Percentiles rank a stretch among this genome's conserved stretches.
Evolutionary conservation across 306 rosid genomes (phyloP).

Genomic region (Cyamopsis tetragonoloba): DNA sequence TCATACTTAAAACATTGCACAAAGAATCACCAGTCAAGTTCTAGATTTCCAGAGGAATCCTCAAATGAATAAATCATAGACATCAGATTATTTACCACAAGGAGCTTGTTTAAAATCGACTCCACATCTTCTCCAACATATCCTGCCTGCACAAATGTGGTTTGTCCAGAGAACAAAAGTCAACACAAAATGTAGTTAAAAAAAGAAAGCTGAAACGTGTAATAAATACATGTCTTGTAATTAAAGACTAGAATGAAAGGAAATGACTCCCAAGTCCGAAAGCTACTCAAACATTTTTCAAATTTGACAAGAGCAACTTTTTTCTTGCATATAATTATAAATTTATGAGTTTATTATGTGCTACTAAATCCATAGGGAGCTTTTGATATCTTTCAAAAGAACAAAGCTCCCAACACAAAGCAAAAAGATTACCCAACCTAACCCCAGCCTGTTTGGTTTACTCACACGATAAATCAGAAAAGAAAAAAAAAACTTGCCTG

Average conservation of each 20-base stretch:
- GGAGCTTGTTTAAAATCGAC: conserved; percentile 90
- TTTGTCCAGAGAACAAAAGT: conserved; percentile 6
- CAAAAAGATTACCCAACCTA: too few species aligned
- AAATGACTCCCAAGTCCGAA: not conserved
- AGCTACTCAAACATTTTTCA: not conserved
- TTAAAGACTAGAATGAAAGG: not conserved
- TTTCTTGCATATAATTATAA: too few species aligned
- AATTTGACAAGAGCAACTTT: conserved; percentile 10
- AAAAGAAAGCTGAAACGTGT: too few species aligned
- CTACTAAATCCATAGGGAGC: not conserved
- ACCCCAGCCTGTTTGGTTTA: too few species aligned
- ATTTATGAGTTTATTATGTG: too few species aligned
- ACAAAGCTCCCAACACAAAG: not conserved
- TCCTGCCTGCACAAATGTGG: conserved; percentile 72
- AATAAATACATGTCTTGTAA: not conserved
- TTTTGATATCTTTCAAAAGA: not conserved
- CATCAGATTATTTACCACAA: conserved; percentile 49
- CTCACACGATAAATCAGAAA: not conserved
- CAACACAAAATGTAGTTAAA: too few species aligned
- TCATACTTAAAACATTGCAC: not conserved
- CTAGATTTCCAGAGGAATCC: not conserved
- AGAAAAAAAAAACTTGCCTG: conserved; percentile 68
- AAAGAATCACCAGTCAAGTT: not conserved
- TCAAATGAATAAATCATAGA: conserved; percentile 2
- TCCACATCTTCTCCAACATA: conserved; percentile 99